Conservation (phyloP, 768 basidiomycete genomes). For the Lyophyllum shimeji region DNA sequence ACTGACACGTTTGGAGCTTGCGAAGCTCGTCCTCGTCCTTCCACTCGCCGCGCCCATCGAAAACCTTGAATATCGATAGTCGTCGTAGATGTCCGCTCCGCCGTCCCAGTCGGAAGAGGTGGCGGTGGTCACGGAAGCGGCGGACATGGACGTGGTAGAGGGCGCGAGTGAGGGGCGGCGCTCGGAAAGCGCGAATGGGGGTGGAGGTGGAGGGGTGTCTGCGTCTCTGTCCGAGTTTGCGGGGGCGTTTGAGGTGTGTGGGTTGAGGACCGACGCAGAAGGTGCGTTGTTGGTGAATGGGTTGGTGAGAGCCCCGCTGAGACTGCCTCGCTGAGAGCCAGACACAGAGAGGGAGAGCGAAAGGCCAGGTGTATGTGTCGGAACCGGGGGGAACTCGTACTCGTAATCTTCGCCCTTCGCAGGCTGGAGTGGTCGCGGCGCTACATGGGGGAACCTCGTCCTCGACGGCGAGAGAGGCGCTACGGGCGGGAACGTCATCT, state of each 20-base stretch:
- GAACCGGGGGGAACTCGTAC: constrained; percentile 12
- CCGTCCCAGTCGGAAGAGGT: constrained; percentile 31
- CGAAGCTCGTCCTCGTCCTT: constrained; percentile 23
- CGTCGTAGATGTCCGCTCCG: constrained; percentile 76
- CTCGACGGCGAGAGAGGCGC: constrained; percentile 19
- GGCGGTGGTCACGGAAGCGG: too few species aligned
- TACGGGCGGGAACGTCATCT: constrained; percentile 17
- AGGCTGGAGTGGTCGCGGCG: not conserved
- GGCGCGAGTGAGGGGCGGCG: constrained; percentile 30
- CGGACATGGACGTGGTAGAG: constrained; percentile 19
- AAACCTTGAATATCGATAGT: constrained; percentile 70
- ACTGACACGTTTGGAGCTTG: constrained; percentile 4
- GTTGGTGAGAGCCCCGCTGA: not conserved
- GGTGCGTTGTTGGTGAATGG: not conserved
- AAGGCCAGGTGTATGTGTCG: constrained; percentile 9
- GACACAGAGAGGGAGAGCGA: not conserved
- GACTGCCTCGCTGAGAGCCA: not conserved
- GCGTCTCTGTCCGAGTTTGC: not conserved
- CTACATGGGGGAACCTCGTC: too few species aligned
- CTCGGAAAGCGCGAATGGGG: not conserved
- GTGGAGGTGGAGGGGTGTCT: not conserved
- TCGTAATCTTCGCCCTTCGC: constrained; percentile 1
- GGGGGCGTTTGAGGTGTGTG: too few species aligned
- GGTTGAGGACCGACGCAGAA: not conserved
- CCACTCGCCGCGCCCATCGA: constrained; percentile 46